These are phyloP conservation scores for Panellus pusillus DNA, from an alignment of 768 basidiomycete genomes.

Conservation along the genomic window DNA sequence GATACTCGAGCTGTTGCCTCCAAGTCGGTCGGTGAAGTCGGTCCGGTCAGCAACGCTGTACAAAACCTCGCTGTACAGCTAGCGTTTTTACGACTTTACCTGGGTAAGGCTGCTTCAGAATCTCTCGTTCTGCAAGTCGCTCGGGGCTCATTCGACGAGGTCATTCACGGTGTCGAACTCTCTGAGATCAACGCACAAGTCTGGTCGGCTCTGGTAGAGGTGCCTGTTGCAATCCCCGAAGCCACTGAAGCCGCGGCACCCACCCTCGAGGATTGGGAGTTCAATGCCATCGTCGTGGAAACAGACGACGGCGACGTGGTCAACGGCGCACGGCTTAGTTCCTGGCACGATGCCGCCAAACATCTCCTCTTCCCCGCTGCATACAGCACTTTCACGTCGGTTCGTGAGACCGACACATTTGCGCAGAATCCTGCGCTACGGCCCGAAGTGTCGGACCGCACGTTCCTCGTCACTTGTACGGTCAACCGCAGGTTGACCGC, in stretches of 20 bases:
- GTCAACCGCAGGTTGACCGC: slow-evolving; percentile 96
- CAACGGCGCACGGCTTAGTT: slow-evolving; percentile 59
- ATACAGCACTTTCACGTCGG: slow-evolving; percentile 57
- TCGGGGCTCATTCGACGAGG: slow-evolving; percentile 43
- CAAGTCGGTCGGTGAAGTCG: slow-evolving; percentile 36
- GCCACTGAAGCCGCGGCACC: slow-evolving; percentile 24
- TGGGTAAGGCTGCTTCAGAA: slow-evolving; percentile 63
- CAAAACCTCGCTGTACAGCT: slow-evolving; percentile 68
- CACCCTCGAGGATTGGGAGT: slow-evolving; percentile 58
- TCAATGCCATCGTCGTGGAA: slow-evolving; percentile 75
- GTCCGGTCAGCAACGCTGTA: slow-evolving; percentile 38
- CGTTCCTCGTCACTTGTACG: slow-evolving; percentile 89
- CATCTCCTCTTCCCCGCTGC: slow-evolving; percentile 84
- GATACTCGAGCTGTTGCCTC: slow-evolving; percentile 57
- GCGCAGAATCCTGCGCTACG: slow-evolving; percentile 70
- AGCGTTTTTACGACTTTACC: slow-evolving; percentile 82
- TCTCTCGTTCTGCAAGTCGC: slow-evolving; percentile 53
- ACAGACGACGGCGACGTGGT: slow-evolving; percentile 55
- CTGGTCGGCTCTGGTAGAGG: slow-evolving; percentile 67
- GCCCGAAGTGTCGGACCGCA: slow-evolving; percentile 86
- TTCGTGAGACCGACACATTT: slow-evolving; percentile 40
- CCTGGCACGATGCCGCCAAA: slow-evolving; percentile 86
- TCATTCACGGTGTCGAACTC: slow-evolving; percentile 49
- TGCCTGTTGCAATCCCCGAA: slow-evolving; percentile 41
- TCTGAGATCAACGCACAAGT: slow-evolving; percentile 54